These are phyloP conservation scores for Tylopilus sp. DNA, from an alignment of 1,284 basidiomycete genomes.

Conservation along the genomic window DNA sequence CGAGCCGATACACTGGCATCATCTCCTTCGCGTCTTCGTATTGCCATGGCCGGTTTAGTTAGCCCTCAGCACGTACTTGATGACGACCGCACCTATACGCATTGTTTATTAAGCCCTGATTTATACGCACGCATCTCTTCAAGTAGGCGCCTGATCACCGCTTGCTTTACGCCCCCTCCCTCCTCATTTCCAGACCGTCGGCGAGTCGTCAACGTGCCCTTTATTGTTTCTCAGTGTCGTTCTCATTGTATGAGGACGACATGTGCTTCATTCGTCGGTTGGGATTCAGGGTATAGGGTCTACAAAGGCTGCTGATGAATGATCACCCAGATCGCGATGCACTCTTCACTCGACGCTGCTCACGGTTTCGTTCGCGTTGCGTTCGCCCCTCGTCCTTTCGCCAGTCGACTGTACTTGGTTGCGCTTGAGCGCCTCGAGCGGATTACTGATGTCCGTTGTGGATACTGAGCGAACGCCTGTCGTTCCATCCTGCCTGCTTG, in stretches of 20 bases:
- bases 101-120: slow-evolving; percentile 35
- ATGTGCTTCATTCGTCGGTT: slow-evolving; percentile 3
- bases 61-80: slow-evolving; percentile 19
- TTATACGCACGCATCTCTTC: slow-evolving; percentile 27
- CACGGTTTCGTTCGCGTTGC: slow-evolving; percentile 8
- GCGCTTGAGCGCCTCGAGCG: slow-evolving; percentile 26
- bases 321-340: slow-evolving; percentile 11
- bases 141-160: slow-evolving; percentile 36
- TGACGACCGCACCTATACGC: slow-evolving; percentile 26
- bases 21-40: slow-evolving; percentile 16
- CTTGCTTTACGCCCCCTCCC: slow-evolving; percentile 20
- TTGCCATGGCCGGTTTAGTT: slow-evolving; percentile 21
- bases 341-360: background rate
- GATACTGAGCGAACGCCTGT: slow-evolving; percentile 4
- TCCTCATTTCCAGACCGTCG: slow-evolving; percentile 16
- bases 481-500: slow-evolving; percentile 23
- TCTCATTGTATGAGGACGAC: slow-evolving; percentile 33
- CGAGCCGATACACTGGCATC: slow-evolving; percentile 69
- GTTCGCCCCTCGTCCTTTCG: slow-evolving; percentile 28
- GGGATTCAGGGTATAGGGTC: slow-evolving; percentile 10
- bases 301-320: slow-evolving; percentile 15
- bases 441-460: slow-evolving; percentile 10
- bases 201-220: slow-evolving; percentile 18
- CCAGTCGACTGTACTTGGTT: slow-evolving; percentile 29
- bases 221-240: slow-evolving; percentile 1